Base-by-base conservation (phyloP, 768 basidiomycete species). In the Psilocybe cyanescens region DNA sequence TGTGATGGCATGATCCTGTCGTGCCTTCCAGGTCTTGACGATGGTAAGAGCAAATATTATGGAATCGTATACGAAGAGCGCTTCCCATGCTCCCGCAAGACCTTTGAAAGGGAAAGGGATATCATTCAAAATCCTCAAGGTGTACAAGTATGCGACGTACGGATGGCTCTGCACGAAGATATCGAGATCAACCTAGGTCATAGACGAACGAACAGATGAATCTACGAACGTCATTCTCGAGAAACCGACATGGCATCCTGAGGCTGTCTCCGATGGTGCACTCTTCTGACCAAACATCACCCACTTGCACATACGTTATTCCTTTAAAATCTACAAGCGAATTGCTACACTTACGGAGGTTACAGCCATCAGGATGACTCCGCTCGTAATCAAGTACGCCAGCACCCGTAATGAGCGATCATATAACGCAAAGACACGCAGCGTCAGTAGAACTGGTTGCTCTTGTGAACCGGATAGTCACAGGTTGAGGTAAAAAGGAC, bases 351-450 rank as follows among this genome's bases (percentile, higher is more conserved):
- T 53, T 64, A 85, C 84, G 41, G 65, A 72, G 48, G 75, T 61
- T 4, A 81, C 56, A 1, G 63, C 69, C 1, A 66, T 58, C 33
- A 85, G 61, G 1, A 75, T 55, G 0, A 67, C 55, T 2, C 71
- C 78, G 30, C 72, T 70, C 5, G 68, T 67, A 1, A 81, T 16
- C 68, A 85, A 67, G 31, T 68, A 72, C 4, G 65, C 58, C n/a
- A 81, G 60, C 37, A 84, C 67, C 17, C 74, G 72, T 47, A 73
- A 62, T 17, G 78, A 79, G 37, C 79, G 68, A 9, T 74, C 71
- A 58, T 84, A 86, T 12, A 87, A 68, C 4, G 86, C 85, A 59
- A 79, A 81, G 54, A 81, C 81, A 44, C 85, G 80, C 45, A 83
- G 68, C 11, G 77, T 76, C 30, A 85, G 73, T 31, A 81, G 76